Percentiles rank a stretch among this genome's conserved stretches.
These are phyloP conservation scores for Ascochyta pisi DNA, from an alignment of 2,329 filamentous ascomycete species.

Conservation along the genomic window DNA sequence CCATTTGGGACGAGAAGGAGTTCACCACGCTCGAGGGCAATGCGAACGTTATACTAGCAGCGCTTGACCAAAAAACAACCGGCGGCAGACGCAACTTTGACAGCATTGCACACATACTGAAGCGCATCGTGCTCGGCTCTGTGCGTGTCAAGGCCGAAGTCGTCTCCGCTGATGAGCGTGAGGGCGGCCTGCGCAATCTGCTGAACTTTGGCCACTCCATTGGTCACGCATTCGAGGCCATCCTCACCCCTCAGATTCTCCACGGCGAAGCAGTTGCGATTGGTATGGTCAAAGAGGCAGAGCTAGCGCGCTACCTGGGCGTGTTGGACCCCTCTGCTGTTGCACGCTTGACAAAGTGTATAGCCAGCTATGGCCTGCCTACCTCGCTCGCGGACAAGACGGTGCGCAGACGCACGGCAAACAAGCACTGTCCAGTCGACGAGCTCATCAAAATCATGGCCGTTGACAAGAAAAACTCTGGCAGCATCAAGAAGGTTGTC, in stretches of 20 bases:
- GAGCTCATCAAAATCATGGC: constrained; percentile 90
- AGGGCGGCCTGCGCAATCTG: constrained; percentile 91
- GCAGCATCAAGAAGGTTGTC: constrained; percentile 93
- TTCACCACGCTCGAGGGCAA: constrained; percentile 86
- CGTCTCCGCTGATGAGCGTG: constrained; percentile 91
- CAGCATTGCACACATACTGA: constrained; percentile 65
- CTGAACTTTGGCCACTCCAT: constrained; percentile 99
- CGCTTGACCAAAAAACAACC: constrained; percentile 68
- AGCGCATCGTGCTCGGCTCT: constrained; percentile 79
- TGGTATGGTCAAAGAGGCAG: constrained; percentile 98
- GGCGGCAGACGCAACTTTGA: constrained; percentile 67
- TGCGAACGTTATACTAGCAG: constrained; percentile 75
- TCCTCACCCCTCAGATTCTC: constrained; percentile 91
- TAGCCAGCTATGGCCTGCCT: constrained; percentile 90
- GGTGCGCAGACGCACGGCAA: constrained; percentile 80
- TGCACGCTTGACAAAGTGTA: constrained; percentile 87
- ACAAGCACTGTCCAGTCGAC: constrained; percentile 87
- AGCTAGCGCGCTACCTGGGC: constrained; percentile 87
- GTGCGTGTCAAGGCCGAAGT: constrained; percentile 94
- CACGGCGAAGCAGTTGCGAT: constrained; percentile 97
- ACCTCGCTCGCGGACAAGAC: constrained; percentile 84
- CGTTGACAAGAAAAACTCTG: constrained; percentile 98
- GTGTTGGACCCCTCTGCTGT: constrained; percentile 86
- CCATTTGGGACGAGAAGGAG: constrained; percentile 90
- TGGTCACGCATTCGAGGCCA: constrained; percentile 94